Evolutionary conservation across 768 basidiomycete genomes (phyloP).

Genomic region (Suillus subaureus): DNA sequence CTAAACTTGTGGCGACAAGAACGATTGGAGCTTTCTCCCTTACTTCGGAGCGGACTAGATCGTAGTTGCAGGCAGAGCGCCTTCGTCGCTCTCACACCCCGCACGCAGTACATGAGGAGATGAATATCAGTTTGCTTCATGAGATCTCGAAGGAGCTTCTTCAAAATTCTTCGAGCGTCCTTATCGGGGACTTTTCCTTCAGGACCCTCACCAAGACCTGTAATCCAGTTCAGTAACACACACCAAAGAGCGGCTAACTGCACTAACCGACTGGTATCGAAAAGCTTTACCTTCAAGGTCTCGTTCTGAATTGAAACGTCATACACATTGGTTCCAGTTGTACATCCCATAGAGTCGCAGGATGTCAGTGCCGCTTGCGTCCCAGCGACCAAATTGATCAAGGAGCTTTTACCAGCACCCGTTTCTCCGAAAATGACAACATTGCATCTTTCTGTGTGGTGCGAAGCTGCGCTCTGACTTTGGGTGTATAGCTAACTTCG

Average conservation of each 20-base stretch:
- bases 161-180: constrained; percentile 29
- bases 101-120: constrained; percentile 37
- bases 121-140: constrained; percentile 28
- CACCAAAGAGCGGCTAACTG: neutral
- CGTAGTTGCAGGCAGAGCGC: constrained; percentile 32
- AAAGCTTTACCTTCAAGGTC: constrained; percentile 23
- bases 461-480: neutral
- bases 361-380: constrained; percentile 23
- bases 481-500: neutral
- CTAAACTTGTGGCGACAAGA: constrained; percentile 38
- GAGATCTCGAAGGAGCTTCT: constrained; percentile 36
- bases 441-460: constrained; percentile 19
- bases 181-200: constrained; percentile 29
- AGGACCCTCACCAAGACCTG: constrained; percentile 34
- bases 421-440: constrained; percentile 32
- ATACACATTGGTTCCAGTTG: constrained; percentile 17
- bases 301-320: neutral
- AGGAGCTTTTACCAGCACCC: constrained; percentile 32
- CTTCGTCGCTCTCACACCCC: constrained; percentile 33
- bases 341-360: constrained; percentile 26
- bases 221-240: neutral
- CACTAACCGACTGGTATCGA: constrained; percentile 28
- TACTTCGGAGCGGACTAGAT: constrained; percentile 30
- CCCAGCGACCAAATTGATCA: constrained; percentile 32
- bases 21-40: constrained; percentile 32